Evolutionary conservation across 805 yeast genomes (phyloP), one percentile per base, ranked within the genome.

Genomic region (Candida wancherniae): DNA sequence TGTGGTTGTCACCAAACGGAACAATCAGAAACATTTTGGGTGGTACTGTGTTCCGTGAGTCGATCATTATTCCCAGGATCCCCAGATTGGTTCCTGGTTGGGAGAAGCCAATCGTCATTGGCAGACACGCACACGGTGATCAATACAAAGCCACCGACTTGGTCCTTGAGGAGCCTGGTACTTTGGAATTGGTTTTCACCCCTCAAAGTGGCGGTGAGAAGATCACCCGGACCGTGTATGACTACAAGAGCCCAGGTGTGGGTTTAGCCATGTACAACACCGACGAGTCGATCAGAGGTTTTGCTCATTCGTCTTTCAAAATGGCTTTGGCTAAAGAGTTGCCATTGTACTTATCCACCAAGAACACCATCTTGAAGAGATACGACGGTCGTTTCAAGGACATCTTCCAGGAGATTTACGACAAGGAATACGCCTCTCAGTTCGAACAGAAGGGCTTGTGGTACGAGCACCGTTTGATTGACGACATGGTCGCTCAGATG

Each of bases 401-500:
- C 55, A 82, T 84, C 39, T 90, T 90, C 71, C 88, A 86, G 67
- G 73, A 64, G 24, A 64, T 90, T 48, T 90, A 81, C 61, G 94
- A 75, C 31, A 45, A 62, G 27, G 74, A 75, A 47, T 88, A 83
- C 69, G 76, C 79, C 59, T 41, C 60, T 16, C 63, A 76, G 51
- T 88, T 88, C 61, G 95, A 86, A 57, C 68, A 67, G 34, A 60
- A 63, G 25, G 92, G 87, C n/a, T 83, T 88, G 58, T 87, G 94
- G 94, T 88, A 84, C 62, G 97, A 90, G 67, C 97, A 90, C 67
- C 78, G 97, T 51, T 71, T 90, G 48, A 90, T 90, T 47, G 97
- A 90, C 63, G 97, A 90, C 58, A 90, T 90, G 97, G 97, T 90
- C 29, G 97, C 97, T 14, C 97, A 90, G 69, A 88, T 90, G 97